Evolutionary conservation across 768 basidiomycete species (phyloP).

Genomic region (Mycena vulgaris): DNA sequence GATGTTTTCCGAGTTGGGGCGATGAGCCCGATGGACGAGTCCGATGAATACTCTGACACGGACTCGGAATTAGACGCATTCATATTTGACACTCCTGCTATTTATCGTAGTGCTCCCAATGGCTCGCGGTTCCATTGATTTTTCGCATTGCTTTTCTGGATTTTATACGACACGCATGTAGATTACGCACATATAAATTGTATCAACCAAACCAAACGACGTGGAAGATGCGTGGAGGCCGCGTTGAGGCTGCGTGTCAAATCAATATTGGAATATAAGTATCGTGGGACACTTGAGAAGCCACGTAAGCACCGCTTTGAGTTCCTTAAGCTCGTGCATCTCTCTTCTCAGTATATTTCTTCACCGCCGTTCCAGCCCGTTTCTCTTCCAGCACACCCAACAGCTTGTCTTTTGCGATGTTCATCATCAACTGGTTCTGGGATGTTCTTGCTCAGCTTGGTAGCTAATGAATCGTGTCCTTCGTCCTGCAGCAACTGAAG

Average conservation of each 20-base stretch:
- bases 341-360: constrained; percentile 13
- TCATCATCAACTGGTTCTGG: constrained; percentile 96
- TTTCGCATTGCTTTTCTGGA: not conserved
- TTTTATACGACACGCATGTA: constrained; percentile 26
- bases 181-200: constrained; percentile 17
- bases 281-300: constrained; percentile 12
- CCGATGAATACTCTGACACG: constrained; percentile 61
- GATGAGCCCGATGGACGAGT: constrained; percentile 54
- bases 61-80: constrained; percentile 74
- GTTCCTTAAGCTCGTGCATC: not conserved
- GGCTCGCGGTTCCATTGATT: constrained; percentile 50
- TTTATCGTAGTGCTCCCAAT: constrained; percentile 64
- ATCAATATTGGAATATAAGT: not conserved
- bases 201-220: constrained; percentile 10
- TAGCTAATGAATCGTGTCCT: constrained; percentile 57
- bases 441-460: constrained; percentile 95
- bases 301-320: constrained; percentile 28
- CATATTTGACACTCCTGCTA: constrained; percentile 70
- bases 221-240: not conserved
- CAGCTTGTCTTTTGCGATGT: constrained; percentile 64
- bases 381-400: constrained; percentile 18
- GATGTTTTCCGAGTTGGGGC: constrained; percentile 80
- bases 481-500: constrained; percentile 7
- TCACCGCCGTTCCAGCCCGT: not conserved
- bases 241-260: not conserved